These are phyloP conservation scores for Theobroma grandiflorum DNA, from an alignment of 441 rosid genomes.

Conservation along the genomic window DNA sequence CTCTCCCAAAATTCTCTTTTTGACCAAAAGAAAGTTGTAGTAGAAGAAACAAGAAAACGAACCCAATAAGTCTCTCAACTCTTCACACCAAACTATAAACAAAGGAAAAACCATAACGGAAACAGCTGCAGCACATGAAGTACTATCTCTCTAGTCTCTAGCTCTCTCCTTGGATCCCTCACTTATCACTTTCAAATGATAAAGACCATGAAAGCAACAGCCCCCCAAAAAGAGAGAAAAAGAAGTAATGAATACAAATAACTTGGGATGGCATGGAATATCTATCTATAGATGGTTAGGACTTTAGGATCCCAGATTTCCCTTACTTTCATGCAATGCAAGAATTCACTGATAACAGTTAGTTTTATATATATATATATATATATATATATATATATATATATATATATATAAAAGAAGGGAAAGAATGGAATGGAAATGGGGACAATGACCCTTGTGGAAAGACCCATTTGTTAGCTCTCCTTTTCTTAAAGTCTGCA, in stretches of 20 bases:
- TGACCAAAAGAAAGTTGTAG: slow-evolving; percentile 33
- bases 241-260: slow-evolving; percentile 22
- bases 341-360: background rate
- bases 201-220: slow-evolving; percentile 27
- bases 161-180: slow-evolving; percentile 59
- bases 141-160: slow-evolving; percentile 17
- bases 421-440: background rate
- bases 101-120: slow-evolving; percentile 12
- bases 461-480: slow-evolving; percentile 36
- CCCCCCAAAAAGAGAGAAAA: slow-evolving; percentile 18
- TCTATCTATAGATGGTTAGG: slow-evolving; percentile 28
- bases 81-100: background rate
- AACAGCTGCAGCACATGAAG: slow-evolving; percentile 41
- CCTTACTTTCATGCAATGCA: slow-evolving; percentile 64
- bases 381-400: too few species aligned
- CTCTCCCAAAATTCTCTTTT: slow-evolving; percentile 27
- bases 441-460: slow-evolving; percentile 31
- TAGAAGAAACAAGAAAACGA: too few species aligned
- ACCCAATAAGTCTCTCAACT: background rate
- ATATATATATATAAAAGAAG: background rate
- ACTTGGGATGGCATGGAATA: slow-evolving; percentile 1
- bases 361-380: background rate
- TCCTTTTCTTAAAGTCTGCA: slow-evolving; percentile 58
- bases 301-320: slow-evolving; percentile 49
- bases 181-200: slow-evolving; percentile 60